These are phyloP conservation scores for Annulohypoxylon truncatum DNA, from an alignment of 2,329 filamentous ascomycete genomes.

Conservation along the genomic window DNA sequence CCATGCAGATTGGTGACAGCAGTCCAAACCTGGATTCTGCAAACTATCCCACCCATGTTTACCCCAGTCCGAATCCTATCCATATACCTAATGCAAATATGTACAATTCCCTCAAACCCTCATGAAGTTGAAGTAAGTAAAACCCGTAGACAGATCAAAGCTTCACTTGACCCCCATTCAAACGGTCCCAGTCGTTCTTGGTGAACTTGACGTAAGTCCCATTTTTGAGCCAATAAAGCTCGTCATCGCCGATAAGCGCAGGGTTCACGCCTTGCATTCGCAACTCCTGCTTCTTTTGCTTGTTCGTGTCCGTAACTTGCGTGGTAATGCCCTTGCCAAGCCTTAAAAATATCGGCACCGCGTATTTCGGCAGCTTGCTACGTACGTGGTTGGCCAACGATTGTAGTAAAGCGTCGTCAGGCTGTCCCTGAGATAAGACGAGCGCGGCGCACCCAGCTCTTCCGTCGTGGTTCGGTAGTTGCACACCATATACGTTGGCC, in stretches of 20 bases:
- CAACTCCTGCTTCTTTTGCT: slow-evolving; percentile 84
- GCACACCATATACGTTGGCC: slow-evolving; percentile 88
- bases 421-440: slow-evolving; percentile 61
- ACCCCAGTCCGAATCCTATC: neutral
- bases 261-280: slow-evolving; percentile 81
- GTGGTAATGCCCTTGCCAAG: slow-evolving; percentile 67
- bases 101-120: slow-evolving; percentile 3
- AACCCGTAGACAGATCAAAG: slow-evolving; percentile 57
- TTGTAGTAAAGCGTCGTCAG: slow-evolving; percentile 60
- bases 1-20: neutral
- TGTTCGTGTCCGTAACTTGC: slow-evolving; percentile 84
- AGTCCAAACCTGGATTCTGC: neutral
- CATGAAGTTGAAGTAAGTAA: neutral
- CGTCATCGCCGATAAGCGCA: slow-evolving; percentile 60
- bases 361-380: slow-evolving; percentile 74
- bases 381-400: slow-evolving; percentile 71
- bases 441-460: slow-evolving; percentile 84
- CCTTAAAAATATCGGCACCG: slow-evolving; percentile 81
- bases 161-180: slow-evolving; percentile 77
- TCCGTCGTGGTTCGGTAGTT: slow-evolving; percentile 83
- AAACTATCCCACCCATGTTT: neutral
- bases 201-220: slow-evolving; percentile 76
- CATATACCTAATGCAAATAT: neutral
- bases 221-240: slow-evolving; percentile 73
- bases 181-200: slow-evolving; percentile 72